A percentile compares a stretch with the other conserved stretches of the same genome.
These are phyloP conservation scores for Wickerhamiella cacticola DNA, from an alignment of 805 yeast species.

Conservation along the genomic window DNA sequence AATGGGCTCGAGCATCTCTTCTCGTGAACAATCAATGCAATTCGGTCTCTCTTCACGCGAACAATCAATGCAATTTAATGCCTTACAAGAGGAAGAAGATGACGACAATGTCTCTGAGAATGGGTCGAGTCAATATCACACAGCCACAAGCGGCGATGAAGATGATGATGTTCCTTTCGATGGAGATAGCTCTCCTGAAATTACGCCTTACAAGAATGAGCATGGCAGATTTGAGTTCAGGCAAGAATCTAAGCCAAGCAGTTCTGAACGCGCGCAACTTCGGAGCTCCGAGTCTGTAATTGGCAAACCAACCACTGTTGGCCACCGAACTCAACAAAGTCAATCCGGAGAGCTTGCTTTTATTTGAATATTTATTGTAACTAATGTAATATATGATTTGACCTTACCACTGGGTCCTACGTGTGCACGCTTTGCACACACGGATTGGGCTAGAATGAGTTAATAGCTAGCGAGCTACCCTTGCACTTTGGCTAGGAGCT, in stretches of 20 bases:
- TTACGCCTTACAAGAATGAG: conserved; percentile 27
- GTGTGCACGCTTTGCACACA: too few relatives aligned
- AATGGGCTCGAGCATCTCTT: conserved; percentile 27
- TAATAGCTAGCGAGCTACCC: too few relatives aligned
- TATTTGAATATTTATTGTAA: conserved; percentile 16
- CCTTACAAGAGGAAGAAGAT: not conserved
- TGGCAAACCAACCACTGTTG: conserved; percentile 26
- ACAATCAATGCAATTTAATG: not conserved
- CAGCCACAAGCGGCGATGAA: conserved; percentile 27
- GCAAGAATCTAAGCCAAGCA: conserved; percentile 16
- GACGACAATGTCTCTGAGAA: not conserved
- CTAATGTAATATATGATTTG: too few relatives aligned
- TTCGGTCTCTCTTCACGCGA: conserved; percentile 21
- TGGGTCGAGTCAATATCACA: conserved; percentile 23
- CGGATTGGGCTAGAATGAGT: too few relatives aligned
- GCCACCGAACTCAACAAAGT: conserved; percentile 18
- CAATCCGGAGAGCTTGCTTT: conserved; percentile 28
- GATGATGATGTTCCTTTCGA: conserved; percentile 19
- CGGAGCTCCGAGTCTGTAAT: conserved; percentile 22
- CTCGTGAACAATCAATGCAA: conserved; percentile 14
- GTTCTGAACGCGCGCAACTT: conserved; percentile 8
- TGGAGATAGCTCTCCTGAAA: conserved; percentile 19
- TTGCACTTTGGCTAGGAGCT: too few relatives aligned
- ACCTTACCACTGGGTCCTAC: too few relatives aligned
- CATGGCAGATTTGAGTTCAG: conserved; percentile 27